Conservation (phyloP, 2,329 filamentous ascomycete species). For the Magnaporthiopsis rhizophila region DNA sequence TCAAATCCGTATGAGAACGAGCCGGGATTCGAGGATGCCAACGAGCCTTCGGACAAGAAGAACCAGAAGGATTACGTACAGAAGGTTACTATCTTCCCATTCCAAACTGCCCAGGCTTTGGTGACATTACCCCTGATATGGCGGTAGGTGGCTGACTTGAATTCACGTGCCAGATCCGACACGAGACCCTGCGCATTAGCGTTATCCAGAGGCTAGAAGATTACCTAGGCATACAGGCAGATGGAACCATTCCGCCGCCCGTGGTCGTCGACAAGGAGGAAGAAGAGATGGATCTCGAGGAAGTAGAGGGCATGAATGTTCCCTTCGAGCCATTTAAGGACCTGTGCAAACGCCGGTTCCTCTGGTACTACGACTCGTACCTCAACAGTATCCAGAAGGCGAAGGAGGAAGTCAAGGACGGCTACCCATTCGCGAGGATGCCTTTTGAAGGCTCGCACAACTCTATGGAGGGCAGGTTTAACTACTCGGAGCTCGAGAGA, state of each 20-base stretch:
- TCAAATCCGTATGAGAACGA: slow-evolving; percentile 93
- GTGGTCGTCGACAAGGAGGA: slow-evolving; percentile 25
- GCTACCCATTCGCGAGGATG: slow-evolving; percentile 65
- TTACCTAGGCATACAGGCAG: slow-evolving; percentile 57
- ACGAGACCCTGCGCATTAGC: slow-evolving; percentile 80
- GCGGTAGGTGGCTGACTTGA: slow-evolving; percentile 3
- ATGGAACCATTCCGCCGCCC: slow-evolving; percentile 33
- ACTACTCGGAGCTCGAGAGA: slow-evolving; percentile 65
- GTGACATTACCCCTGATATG: neutral
- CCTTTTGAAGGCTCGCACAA: slow-evolving; percentile 76
- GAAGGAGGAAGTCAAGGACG: slow-evolving; percentile 53
- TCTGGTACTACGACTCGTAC: slow-evolving; percentile 95
- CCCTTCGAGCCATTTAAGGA: slow-evolving; percentile 85
- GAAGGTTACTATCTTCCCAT: slow-evolving; percentile 47
- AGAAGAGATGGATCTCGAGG: slow-evolving; percentile 41
- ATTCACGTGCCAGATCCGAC: slow-evolving; percentile 58
- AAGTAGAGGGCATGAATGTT: slow-evolving; percentile 38
- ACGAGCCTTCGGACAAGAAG: slow-evolving; percentile 60
- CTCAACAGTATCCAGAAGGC: slow-evolving; percentile 61
- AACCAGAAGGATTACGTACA: slow-evolving; percentile 67
- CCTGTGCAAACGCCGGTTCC: slow-evolving; percentile 79
- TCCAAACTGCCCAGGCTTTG: neutral
- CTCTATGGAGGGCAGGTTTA: slow-evolving; percentile 77
- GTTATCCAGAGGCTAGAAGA: slow-evolving; percentile 80
- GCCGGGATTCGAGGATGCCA: slow-evolving; percentile 79